Percentiles rank a stretch among this genome's conserved stretches.
These are phyloP conservation scores for Liquidambar formosana DNA, from an alignment of 164 flowering plant species.

Conservation along the genomic window DNA sequence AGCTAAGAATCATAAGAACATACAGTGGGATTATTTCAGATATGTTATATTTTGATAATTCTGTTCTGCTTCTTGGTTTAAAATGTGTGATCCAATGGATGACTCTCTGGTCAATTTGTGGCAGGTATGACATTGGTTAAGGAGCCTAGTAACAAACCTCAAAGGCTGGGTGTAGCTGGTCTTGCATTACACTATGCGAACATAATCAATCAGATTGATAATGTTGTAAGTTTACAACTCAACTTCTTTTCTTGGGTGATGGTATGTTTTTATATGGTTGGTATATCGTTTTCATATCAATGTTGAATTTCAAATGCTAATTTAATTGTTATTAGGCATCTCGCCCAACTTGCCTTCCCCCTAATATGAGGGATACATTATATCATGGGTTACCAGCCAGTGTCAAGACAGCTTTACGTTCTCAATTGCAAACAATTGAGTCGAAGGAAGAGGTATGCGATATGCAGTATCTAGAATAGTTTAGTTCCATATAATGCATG, in stretches of 20 bases:
- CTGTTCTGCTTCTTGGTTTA: background rate
- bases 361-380: constrained; percentile 60
- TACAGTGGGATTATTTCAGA: background rate
- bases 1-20: background rate
- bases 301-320: background rate
- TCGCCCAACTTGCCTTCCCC: constrained; percentile 67
- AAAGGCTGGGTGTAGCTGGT: constrained; percentile 63
- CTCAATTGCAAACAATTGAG: constrained; percentile 38
- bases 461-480: background rate
- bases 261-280: background rate
- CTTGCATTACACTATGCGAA: constrained; percentile 82
- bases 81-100: background rate
- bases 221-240: constrained; percentile 47
- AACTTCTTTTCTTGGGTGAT: background rate
- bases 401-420: constrained; percentile 62
- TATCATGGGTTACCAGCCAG: constrained; percentile 60
- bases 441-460: constrained; percentile 49
- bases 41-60: background rate
- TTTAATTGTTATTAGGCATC: constrained; percentile 44
- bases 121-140: constrained; percentile 30
- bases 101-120: constrained; percentile 1
- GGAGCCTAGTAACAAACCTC: constrained; percentile 26
- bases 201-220: constrained; percentile 68
- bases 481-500: background rate
- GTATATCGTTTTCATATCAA: background rate